phyloP scores from a whole-genome alignment of 2,329 filamentous ascomycete genomes.

The Corinectria fuckeliana region DNA sequence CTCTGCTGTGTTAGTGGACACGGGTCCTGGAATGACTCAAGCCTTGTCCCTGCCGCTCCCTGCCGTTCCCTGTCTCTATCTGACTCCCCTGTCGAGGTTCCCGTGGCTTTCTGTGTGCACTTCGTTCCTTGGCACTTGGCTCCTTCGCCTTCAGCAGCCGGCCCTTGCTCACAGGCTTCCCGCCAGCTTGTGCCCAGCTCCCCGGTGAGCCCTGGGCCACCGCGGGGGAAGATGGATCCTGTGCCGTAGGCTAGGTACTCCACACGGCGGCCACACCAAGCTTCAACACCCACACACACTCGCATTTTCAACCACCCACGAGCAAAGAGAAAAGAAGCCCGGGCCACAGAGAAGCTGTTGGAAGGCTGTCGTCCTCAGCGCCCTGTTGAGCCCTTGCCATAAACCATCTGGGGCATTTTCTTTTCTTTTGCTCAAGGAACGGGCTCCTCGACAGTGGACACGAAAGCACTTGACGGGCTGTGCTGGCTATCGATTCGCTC shows the following conservation, averaged over 20 bases:
- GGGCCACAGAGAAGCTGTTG: slow-evolving; percentile 25
- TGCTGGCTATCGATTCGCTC: not conserved
- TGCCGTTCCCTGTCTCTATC: slow-evolving; percentile 10
- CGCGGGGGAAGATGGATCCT: not conserved
- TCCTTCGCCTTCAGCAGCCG: not conserved
- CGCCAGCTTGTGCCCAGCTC: slow-evolving; percentile 1
- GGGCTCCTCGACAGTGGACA: too few species aligned
- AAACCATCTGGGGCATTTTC: slow-evolving; percentile 21
- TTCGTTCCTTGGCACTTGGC: slow-evolving; percentile 1
- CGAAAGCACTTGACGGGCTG: not conserved
- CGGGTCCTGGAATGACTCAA: slow-evolving; percentile 39
- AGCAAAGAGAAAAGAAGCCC: slow-evolving; percentile 19
- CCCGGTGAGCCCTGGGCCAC: slow-evolving; percentile 11
- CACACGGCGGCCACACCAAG: not conserved
- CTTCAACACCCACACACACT: not conserved
- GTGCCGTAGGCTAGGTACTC: not conserved
- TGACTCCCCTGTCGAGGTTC: slow-evolving; percentile 3
- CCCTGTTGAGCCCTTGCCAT: slow-evolving; percentile 16
- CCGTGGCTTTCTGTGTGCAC: slow-evolving; percentile 10
- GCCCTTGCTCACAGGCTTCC: not conserved
- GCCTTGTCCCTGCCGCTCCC: slow-evolving; percentile 20
- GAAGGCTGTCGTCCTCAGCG: slow-evolving; percentile 24
- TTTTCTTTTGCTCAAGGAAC: slow-evolving; percentile 20
- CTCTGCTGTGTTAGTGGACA: slow-evolving; percentile 21
- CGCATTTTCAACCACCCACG: slow-evolving; percentile 16